Percentiles rank a stretch among this genome's conserved stretches.
Evolutionary conservation across 257 asterid genomes (phyloP).

Genomic region (Verbascum thapsus): DNA sequence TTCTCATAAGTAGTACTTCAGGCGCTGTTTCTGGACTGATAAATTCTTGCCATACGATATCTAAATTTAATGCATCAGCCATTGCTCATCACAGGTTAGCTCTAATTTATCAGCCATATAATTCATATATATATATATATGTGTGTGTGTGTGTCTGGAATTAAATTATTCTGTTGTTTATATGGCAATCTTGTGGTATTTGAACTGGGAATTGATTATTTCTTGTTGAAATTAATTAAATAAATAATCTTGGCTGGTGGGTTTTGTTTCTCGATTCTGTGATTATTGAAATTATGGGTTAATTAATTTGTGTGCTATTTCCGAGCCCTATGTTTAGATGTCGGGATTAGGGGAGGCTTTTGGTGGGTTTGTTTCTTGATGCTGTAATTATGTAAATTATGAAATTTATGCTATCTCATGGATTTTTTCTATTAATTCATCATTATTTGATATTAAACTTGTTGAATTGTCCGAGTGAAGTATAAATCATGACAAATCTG

Average conservation of each 20-base stretch:
- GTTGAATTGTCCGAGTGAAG: constrained; percentile 7
- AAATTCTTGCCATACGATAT: neutral
- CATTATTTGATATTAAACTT: neutral
- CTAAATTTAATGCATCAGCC: constrained; percentile 56
- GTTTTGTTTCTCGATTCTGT: constrained; percentile 12
- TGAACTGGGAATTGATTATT: neutral
- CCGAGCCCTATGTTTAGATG: too few species aligned
- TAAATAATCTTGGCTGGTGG: neutral
- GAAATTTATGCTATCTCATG: neutral
- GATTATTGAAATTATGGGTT: neutral
- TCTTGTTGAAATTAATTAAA: neutral
- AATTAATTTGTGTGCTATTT: neutral
- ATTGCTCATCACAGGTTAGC: constrained; percentile 53
- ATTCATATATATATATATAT: neutral
- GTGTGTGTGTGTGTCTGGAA: neutral
- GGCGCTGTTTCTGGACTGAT: too few species aligned
- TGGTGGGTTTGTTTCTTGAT: constrained; percentile 3
- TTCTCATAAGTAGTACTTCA: neutral
- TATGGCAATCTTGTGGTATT: neutral
- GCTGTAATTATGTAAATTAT: constrained; percentile 6
- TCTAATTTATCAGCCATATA: neutral
- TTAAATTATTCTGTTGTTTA: neutral
- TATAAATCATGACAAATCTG: neutral
- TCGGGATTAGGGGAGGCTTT: too few species aligned
- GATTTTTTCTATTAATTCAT: neutral